A percentile compares a stretch with the other conserved stretches of the same genome.
Conservation (phyloP, 495 filamentous ascomycete genomes). For the Podospora pseudoanserina region DNA sequence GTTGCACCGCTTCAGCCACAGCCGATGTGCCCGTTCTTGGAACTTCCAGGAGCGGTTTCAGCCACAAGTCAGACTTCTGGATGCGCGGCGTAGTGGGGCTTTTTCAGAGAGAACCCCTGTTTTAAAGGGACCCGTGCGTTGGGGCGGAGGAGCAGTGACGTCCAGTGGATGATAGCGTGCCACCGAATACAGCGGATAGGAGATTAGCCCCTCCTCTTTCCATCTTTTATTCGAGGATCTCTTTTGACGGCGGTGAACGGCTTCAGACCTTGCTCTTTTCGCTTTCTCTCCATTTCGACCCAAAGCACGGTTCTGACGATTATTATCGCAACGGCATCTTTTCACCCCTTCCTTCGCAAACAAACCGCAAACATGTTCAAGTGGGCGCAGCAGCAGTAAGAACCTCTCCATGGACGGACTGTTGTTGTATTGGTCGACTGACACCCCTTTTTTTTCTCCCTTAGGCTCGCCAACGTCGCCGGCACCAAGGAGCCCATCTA, state of each 20-base stretch:
- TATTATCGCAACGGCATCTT: not conserved
- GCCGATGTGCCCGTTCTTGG: not conserved
- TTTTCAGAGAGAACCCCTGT: not conserved
- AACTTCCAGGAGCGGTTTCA: not conserved
- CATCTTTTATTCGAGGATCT: slow-evolving; percentile 20
- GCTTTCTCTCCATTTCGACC: slow-evolving; percentile 13
- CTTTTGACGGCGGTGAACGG: slow-evolving; percentile 29
- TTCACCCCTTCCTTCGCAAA: slow-evolving; percentile 14
- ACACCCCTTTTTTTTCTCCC: slow-evolving; percentile 10
- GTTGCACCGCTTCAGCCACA: slow-evolving; percentile 20
- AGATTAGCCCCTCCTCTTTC: slow-evolving; percentile 14
- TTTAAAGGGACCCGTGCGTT: not conserved
- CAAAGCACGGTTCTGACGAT: slow-evolving; percentile 5
- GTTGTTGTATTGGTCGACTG: slow-evolving; percentile 9
- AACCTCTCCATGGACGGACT: not conserved
- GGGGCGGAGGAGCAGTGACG: slow-evolving; percentile 17
- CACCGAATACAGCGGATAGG: slow-evolving; percentile 5
- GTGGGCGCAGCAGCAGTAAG: slow-evolving; percentile 49
- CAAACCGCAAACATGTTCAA: slow-evolving; percentile 44
- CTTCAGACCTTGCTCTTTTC: slow-evolving; percentile 8
- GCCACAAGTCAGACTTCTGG: slow-evolving; percentile 1
- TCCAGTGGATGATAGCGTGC: slow-evolving; percentile 11
- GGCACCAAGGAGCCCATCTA: slow-evolving; percentile 97
- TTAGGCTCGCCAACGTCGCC: slow-evolving; percentile 81
- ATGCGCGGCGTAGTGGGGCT: not conserved